Conservation (phyloP, 1,139 yeast species). For the Zygoascus meyerae region DNA sequence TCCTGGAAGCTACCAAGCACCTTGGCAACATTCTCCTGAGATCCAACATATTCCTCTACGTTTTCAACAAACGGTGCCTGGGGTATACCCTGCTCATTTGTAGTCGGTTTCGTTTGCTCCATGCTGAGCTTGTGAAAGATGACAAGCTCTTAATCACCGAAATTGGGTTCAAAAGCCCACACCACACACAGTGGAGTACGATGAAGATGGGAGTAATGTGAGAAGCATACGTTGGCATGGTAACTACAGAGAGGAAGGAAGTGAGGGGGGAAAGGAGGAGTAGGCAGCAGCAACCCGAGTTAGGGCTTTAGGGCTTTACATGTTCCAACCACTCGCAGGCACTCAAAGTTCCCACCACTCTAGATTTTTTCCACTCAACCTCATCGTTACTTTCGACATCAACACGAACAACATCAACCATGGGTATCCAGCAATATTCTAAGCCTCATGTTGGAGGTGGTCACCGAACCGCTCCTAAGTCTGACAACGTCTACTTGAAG, state of each 20-base stretch:
- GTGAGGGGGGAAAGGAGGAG: neutral
- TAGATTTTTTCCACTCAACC: slow-evolving; percentile 8
- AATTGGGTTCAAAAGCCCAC: neutral
- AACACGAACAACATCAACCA: slow-evolving; percentile 27
- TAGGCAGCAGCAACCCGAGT: too few relatives aligned
- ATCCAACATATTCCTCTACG: slow-evolving; percentile 66
- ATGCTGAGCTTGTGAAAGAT: neutral
- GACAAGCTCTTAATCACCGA: neutral
- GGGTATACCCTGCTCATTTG: slow-evolving; percentile 90
- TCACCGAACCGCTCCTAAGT: slow-evolving; percentile 99
- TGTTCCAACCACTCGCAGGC: neutral
- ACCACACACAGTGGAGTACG: neutral
- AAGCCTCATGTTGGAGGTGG: slow-evolving; percentile 95
- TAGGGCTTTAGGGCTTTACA: slow-evolving; percentile 9
- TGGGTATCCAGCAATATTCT: slow-evolving; percentile 98
- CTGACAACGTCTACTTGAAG: slow-evolving; percentile 98
- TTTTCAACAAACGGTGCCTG: slow-evolving; percentile 90
- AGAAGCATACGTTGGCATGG: neutral
- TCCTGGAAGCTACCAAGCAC: slow-evolving; percentile 71
- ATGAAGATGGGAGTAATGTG: neutral
- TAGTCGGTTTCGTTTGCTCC: slow-evolving; percentile 10
- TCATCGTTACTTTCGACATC: slow-evolving; percentile 8
- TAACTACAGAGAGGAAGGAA: neutral
- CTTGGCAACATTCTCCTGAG: slow-evolving; percentile 64
- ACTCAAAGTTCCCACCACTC: slow-evolving; percentile 8